phyloP scores from a whole-genome alignment of 2,329 filamentous ascomycete genomes.

The Macroventuria anomochaeta region DNA sequence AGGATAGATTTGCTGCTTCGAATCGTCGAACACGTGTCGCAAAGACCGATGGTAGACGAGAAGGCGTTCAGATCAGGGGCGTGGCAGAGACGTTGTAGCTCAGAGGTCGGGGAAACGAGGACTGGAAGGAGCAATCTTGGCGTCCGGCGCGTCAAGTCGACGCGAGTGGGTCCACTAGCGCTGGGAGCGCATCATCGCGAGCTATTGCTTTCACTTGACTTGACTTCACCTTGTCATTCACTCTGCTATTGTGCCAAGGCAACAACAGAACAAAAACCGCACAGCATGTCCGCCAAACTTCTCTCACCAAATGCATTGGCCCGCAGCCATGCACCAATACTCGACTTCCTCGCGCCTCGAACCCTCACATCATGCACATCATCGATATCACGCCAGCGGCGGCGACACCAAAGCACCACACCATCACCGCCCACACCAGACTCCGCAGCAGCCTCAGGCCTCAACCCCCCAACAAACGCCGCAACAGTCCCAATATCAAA shows the following conservation, averaged over 20 bases:
- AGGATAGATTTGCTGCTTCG: constrained; percentile 8
- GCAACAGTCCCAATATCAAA: neutral
- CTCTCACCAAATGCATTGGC: constrained; percentile 26
- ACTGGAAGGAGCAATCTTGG: constrained; percentile 20
- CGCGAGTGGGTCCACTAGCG: constrained; percentile 24
- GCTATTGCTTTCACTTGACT: neutral
- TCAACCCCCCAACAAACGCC: neutral
- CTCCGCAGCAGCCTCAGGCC: neutral
- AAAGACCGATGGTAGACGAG: constrained; percentile 13
- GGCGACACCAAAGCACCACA: constrained; percentile 17
- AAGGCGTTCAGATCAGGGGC: constrained; percentile 25
- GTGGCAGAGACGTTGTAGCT: constrained; percentile 25
- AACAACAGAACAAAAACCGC: neutral
- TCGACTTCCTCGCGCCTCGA: constrained; percentile 41
- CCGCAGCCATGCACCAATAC: constrained; percentile 22
- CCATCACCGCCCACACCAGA: neutral
- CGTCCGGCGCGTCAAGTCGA: constrained; percentile 27
- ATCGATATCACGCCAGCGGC: neutral
- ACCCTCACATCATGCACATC: constrained; percentile 17
- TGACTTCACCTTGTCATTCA: neutral
- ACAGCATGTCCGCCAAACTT: constrained; percentile 26
- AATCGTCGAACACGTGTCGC: neutral
- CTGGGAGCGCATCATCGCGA: constrained; percentile 30
- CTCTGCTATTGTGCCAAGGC: neutral
- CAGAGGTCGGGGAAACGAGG: constrained; percentile 32